These are phyloP conservation scores for Cyclostephanos invisitatus DNA, from an alignment of 108 stramenopile species.

Conservation along the genomic window DNA sequence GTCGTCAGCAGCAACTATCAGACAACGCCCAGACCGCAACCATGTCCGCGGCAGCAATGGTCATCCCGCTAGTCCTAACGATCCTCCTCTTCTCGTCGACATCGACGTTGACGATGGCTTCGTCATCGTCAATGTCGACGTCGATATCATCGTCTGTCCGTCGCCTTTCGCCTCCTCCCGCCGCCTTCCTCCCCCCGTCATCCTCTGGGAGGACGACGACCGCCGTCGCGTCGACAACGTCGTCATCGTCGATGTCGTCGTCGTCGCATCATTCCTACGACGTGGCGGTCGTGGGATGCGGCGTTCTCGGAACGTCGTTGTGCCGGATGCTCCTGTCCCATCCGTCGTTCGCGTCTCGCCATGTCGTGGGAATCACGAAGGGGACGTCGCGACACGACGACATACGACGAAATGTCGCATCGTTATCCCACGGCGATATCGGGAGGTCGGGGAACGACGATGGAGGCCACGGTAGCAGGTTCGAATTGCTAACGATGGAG, in stretches of 20 bases:
- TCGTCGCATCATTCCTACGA: conserved; percentile 6
- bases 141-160: background rate
- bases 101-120: background rate
- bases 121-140: background rate
- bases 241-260: background rate
- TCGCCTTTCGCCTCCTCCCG: background rate
- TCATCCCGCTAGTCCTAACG: background rate
- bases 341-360: conserved; percentile 49
- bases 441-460: background rate
- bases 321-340: conserved; percentile 67
- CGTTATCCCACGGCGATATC: conserved; percentile 1
- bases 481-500: conserved; percentile 55
- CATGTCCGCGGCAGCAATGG: background rate
- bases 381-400: conserved; percentile 60
- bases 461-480: conserved; percentile 6
- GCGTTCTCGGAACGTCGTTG: conserved; percentile 85
- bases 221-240: background rate
- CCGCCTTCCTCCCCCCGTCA: background rate
- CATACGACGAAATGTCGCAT: conserved; percentile 52
- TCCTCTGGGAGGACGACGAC: background rate
- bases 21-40: background rate
- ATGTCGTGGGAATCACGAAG: conserved; percentile 80
- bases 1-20: too few relatives aligned
- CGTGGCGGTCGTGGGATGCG: conserved; percentile 79
- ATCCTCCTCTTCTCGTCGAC: background rate